These are phyloP conservation scores for Ogataea trehaloabstinens DNA, from an alignment of 805 yeast species.

Conservation along the genomic window DNA sequence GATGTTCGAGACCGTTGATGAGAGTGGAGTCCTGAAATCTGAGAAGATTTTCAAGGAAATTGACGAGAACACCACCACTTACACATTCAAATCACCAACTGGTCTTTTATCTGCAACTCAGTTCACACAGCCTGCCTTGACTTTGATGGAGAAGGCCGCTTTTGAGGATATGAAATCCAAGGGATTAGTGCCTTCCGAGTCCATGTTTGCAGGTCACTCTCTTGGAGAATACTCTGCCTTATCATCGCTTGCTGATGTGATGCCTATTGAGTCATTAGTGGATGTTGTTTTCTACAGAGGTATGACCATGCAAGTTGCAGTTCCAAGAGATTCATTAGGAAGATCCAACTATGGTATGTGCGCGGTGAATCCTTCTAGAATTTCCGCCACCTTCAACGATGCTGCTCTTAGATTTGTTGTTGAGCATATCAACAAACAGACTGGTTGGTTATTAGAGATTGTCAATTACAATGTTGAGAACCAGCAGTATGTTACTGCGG, in stretches of 20 bases:
- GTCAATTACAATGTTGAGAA: conserved; percentile 98
- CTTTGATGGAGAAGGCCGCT: conserved; percentile 98
- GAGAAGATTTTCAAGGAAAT: conserved; percentile 96
- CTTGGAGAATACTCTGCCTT: conserved; percentile 98
- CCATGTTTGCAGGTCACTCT: conserved; percentile 98
- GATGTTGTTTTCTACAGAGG: conserved; percentile 99
- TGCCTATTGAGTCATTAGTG: conserved; percentile 96
- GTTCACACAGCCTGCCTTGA: conserved; percentile 98
- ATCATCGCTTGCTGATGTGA: conserved; percentile 95
- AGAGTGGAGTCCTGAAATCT: conserved; percentile 76
- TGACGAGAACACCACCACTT: conserved; percentile 74
- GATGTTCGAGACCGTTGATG: conserved; percentile 95
- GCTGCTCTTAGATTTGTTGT: conserved; percentile 94
- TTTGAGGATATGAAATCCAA: conserved; percentile 96
- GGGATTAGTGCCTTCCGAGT: conserved; percentile 91
- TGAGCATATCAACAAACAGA: conserved; percentile 76
- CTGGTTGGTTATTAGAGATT: conserved; percentile 94
- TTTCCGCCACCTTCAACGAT: conserved; percentile 83
- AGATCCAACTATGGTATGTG: conserved; percentile 99
- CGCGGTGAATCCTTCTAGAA: conserved; percentile 96
- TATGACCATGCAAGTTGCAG: conserved; percentile 99
- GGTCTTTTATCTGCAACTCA: conserved; percentile 98
- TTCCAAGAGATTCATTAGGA: conserved; percentile 92
- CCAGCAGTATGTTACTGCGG: conserved; percentile 98
- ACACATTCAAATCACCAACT: conserved; percentile 86